Evolutionary conservation across 148 eudicot species (phyloP), one percentile per base, ranked within the genome.

Genomic region (Chenopodium berlandieri): DNA sequence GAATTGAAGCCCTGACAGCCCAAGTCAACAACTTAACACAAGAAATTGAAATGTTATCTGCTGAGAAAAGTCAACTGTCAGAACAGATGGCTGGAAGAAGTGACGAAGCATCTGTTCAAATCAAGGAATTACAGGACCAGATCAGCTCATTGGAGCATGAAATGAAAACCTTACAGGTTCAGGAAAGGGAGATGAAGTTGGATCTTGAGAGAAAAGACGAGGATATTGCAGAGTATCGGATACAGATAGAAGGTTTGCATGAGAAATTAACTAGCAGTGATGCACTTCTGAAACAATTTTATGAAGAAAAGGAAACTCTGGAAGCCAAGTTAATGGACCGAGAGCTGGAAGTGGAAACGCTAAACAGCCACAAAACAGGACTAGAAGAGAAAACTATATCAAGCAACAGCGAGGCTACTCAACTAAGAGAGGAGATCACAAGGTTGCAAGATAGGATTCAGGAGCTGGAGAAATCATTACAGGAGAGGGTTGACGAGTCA

Each of bases 181-280:
- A 89, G 58, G 90, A 88, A 80, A 80, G 78, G 78, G 93, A 92
- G 76, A 76, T 88, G 63, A 91, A 89, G 62, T 78, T 79, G 73
- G 85, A 88, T 67, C 79, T 93, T 50, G 93, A 89, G 82, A 87
- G 87, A 78, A 91, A 82, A 81, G 73, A 71, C 64, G 88, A 75
- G 11, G 97, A 91, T 71, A 85, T 88, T 80, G 86, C 93, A 48
- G 90, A 87, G 47, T 83, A 71, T 80, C 76, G 83, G 78, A 80
- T 82, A 69, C 93, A 89, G 83, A 84, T 90, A 63, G 90, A 87
- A 82, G 87, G 82, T 80, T 75, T 90, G 85, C 82, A 85, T 81
- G 84, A 84, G 75, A 88, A 90, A 83, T 56, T 88, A 52, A 70
- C 84, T 22, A 85, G 79, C 80, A 85, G 81, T 52, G 87, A 71